Percentiles rank a stretch among this genome's conserved stretches.
phyloP scores from a whole-genome alignment of 1,139 yeast species.

The Suhomyces chickasaworum region DNA sequence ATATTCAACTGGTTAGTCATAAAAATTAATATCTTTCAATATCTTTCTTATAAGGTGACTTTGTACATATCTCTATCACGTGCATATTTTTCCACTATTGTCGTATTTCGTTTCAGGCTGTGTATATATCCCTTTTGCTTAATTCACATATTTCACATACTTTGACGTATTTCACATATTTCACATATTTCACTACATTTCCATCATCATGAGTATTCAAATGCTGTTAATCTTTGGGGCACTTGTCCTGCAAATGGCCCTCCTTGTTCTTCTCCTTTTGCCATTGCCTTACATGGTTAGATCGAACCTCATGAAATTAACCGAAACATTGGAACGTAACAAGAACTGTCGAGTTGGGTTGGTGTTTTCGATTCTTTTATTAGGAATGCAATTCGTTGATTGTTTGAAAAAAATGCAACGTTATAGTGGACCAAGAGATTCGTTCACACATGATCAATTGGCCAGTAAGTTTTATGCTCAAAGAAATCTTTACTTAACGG shows the following conservation, averaged over 20 bases:
- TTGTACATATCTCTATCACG: too few species aligned
- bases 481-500: constrained; percentile 69
- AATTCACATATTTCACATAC: background rate
- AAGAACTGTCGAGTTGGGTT: constrained; percentile 53
- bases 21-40: too few species aligned
- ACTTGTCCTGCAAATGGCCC: constrained; percentile 56
- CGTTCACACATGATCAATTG: constrained; percentile 42
- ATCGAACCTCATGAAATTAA: constrained; percentile 42
- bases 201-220: constrained; percentile 44
- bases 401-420: constrained; percentile 52
- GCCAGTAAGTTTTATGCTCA: constrained; percentile 68
- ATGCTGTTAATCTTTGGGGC: constrained; percentile 47
- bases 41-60: too few species aligned
- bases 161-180: too few species aligned
- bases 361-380: constrained; percentile 46
- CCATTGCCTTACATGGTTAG: constrained; percentile 66
- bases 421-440: constrained; percentile 26
- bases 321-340: constrained; percentile 35
- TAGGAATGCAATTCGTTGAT: constrained; percentile 60
- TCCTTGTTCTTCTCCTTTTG: constrained; percentile 53
- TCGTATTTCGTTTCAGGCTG: constrained; percentile 3
- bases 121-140: background rate
- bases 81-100: background rate
- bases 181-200: background rate
- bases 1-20: too few species aligned